phyloP scores from a whole-genome alignment of 192 early-diverging fungal species.

The Backusella mclennaniae region DNA sequence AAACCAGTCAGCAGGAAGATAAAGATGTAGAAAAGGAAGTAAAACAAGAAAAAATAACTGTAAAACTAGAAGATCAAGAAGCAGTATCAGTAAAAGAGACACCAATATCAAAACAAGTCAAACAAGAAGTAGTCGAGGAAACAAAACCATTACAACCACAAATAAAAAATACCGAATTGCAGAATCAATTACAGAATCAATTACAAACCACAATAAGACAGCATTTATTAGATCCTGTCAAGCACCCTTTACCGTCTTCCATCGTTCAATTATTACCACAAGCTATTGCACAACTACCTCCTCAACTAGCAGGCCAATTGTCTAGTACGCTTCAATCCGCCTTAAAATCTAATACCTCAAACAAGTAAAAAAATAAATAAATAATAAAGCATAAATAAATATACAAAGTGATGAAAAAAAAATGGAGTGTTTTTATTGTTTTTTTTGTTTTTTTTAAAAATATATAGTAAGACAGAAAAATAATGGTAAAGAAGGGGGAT shows the following conservation, averaged over 20 bases:
- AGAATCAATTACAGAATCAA: constrained; percentile 26
- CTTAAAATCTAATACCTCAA: constrained; percentile 5
- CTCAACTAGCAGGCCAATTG: constrained; percentile 17
- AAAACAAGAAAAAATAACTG: neutral
- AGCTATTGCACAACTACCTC: constrained; percentile 34
- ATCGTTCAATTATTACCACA: constrained; percentile 32
- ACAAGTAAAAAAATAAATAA: neutral
- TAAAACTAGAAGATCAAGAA: neutral
- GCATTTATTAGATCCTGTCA: constrained; percentile 28
- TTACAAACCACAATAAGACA: constrained; percentile 36
- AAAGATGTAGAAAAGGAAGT: neutral
- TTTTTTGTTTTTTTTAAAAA: neutral
- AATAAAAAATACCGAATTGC: neutral
- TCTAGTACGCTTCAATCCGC: neutral
- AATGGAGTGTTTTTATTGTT: neutral
- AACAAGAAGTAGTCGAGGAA: neutral
- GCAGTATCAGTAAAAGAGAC: neutral
- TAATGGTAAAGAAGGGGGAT: neutral
- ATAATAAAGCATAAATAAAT: neutral
- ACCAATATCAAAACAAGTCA: neutral
- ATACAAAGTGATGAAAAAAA: neutral
- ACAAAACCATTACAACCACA: neutral
- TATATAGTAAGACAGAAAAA: neutral
- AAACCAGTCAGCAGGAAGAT: neutral
- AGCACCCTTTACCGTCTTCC: constrained; percentile 26